Evolutionary conservation across 2,329 filamentous ascomycete genomes (phyloP).

Genomic region (Claviceps humidiphila): DNA sequence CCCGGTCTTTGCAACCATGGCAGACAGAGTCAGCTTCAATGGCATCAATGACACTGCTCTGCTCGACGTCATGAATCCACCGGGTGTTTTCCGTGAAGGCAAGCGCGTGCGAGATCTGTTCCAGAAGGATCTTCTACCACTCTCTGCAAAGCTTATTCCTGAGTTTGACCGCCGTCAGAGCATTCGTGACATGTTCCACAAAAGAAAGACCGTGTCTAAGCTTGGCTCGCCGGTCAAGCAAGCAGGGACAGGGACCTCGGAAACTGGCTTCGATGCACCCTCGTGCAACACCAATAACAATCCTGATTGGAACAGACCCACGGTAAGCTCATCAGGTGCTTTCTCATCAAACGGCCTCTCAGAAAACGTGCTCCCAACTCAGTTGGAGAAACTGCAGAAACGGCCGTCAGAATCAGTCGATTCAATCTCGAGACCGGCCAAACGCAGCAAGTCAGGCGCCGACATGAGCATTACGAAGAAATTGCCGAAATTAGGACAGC

Average conservation of each 20-base stretch:
- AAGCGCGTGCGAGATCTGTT: constrained; percentile 53
- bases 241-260: background rate
- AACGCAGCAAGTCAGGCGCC: constrained; percentile 14
- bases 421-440: constrained; percentile 6
- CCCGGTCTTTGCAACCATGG: constrained; percentile 69
- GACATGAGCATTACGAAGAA: constrained; percentile 17
- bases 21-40: constrained; percentile 43
- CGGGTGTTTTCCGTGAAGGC: constrained; percentile 56
- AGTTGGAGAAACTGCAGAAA: constrained; percentile 3
- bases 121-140: constrained; percentile 51
- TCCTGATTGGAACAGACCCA: background rate
- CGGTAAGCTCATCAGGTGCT: background rate
- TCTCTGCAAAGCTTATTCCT: constrained; percentile 72
- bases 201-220: constrained; percentile 10
- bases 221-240: background rate
- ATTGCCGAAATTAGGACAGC: constrained; percentile 24
- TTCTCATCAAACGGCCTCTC: background rate
- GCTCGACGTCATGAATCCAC: constrained; percentile 65
- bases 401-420: background rate
- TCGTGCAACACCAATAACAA: background rate
- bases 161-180: constrained; percentile 76
- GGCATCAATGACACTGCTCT: constrained; percentile 36
- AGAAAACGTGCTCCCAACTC: background rate
- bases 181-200: constrained; percentile 83
- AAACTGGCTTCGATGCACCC: background rate